A percentile compares a stretch with the other conserved stretches of the same genome.
Conservation (phyloP, 2,329 filamentous ascomycete species). For the Dothidotthia symphoricarpi region DNA sequence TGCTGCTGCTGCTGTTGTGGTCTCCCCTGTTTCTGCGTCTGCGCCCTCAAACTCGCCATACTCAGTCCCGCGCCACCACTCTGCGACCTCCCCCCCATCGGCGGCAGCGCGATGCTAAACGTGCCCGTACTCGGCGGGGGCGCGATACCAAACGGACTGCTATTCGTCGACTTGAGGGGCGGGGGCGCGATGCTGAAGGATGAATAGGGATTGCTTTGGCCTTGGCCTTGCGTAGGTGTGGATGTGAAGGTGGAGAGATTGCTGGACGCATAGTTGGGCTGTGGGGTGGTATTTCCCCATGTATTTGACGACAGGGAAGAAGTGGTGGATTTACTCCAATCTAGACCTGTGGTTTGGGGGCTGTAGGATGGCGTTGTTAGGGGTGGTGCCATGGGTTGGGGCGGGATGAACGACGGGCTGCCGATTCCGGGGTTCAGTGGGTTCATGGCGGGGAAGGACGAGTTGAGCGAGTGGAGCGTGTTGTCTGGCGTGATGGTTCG, state of each 20-base stretch:
- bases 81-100: constrained; percentile 6
- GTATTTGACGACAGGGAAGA: constrained; percentile 20
- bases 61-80: constrained; percentile 7
- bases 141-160: constrained; percentile 27
- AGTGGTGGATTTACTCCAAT: constrained; percentile 32
- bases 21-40: constrained; percentile 26
- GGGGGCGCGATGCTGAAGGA: constrained; percentile 43
- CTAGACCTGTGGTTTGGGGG: constrained; percentile 22
- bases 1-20: constrained; percentile 21
- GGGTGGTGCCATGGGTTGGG: constrained; percentile 36
- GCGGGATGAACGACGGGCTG: constrained; percentile 37
- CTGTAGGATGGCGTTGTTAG: constrained; percentile 26
- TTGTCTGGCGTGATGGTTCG: constrained; percentile 56
- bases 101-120: background rate
- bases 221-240: constrained; percentile 43
- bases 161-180: constrained; percentile 18
- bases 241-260: constrained; percentile 48
- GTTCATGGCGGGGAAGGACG: constrained; percentile 38
- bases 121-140: constrained; percentile 21
- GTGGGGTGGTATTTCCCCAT: constrained; percentile 21
- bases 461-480: constrained; percentile 43
- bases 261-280: constrained; percentile 9
- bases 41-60: constrained; percentile 25
- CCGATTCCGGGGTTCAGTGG: constrained; percentile 37
- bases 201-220: constrained; percentile 32